Percentiles rank a stretch among this genome's conserved stretches.
phyloP scores from a whole-genome alignment of 208 protist species.

The Angomonas desouzai region DNA sequence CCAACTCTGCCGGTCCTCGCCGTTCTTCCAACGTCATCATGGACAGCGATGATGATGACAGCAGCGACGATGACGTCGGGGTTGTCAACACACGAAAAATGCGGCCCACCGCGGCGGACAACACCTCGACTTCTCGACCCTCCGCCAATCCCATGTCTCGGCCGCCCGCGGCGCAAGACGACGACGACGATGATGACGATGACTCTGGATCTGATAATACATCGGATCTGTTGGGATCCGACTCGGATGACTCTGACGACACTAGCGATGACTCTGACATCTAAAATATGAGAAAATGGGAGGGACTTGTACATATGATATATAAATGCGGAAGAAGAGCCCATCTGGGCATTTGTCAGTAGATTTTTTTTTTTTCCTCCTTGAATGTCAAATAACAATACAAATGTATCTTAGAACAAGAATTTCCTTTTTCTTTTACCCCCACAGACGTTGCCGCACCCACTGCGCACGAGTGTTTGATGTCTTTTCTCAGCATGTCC shows the following conservation, averaged over 20 bases:
- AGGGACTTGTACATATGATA: no score
- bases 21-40: conserved; percentile 22
- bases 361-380: conserved; percentile 17
- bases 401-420: conserved; percentile 8
- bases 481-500: no score
- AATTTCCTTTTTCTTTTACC: conserved; percentile 6
- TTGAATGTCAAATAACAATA: conserved; percentile 11
- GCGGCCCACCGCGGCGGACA: conserved; percentile 11
- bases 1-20: conserved; percentile 15
- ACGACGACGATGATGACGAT: conserved; percentile 15
- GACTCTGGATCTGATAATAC: conserved; percentile 15
- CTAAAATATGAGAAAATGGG: conserved; percentile 20
- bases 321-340: no score
- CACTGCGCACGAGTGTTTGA: no score
- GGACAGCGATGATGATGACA: conserved; percentile 33
- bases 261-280: conserved; percentile 35
- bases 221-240: conserved; percentile 13
- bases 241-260: conserved; percentile 25
- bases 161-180: conserved; percentile 22
- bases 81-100: conserved; percentile 13
- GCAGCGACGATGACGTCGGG: conserved; percentile 19
- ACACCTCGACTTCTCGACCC: conserved; percentile 14
- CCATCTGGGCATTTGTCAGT: conserved; percentile 1
- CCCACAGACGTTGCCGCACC: no score
- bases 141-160: conserved; percentile 27